These are phyloP conservation scores for Rhodofomes roseus DNA, from an alignment of 1,284 basidiomycete genomes.

Conservation along the genomic window DNA sequence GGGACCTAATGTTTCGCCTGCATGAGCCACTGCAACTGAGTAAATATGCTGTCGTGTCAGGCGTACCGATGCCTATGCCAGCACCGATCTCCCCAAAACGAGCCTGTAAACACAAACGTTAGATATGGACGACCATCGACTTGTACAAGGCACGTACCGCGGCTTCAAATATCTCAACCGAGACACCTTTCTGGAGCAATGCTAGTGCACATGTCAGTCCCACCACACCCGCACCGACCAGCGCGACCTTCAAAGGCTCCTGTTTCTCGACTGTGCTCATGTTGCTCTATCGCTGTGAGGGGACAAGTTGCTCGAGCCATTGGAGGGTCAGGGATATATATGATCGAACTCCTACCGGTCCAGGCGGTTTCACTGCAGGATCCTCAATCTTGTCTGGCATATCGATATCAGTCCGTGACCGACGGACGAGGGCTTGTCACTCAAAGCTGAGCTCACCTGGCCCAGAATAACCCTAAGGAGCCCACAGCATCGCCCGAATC, in stretches of 20 bases:
- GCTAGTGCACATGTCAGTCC: slow-evolving; percentile 45
- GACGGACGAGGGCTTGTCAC: background rate
- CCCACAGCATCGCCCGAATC: background rate
- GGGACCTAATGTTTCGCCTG: slow-evolving; percentile 33
- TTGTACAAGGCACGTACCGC: slow-evolving; percentile 28
- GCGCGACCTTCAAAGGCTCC: slow-evolving; percentile 43
- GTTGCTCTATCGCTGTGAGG: background rate
- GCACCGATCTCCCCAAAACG: slow-evolving; percentile 51
- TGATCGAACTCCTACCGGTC: too few species aligned
- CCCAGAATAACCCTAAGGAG: background rate
- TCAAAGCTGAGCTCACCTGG: background rate
- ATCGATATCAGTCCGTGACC: background rate
- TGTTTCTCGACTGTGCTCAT: background rate
- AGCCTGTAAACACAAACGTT: slow-evolving; percentile 22
- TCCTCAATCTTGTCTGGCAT: background rate
- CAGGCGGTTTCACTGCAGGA: background rate
- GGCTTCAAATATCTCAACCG: slow-evolving; percentile 49
- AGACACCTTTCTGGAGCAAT: slow-evolving; percentile 39
- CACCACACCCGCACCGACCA: slow-evolving; percentile 52
- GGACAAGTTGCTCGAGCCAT: background rate
- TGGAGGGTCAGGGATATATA: background rate
- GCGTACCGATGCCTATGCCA: slow-evolving; percentile 47
- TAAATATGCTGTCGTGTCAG: background rate
- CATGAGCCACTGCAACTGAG: background rate
- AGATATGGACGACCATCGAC: background rate